These are phyloP conservation scores for Scytalidium lignicola DNA, from an alignment of 2,329 filamentous ascomycete genomes.

Conservation along the genomic window DNA sequence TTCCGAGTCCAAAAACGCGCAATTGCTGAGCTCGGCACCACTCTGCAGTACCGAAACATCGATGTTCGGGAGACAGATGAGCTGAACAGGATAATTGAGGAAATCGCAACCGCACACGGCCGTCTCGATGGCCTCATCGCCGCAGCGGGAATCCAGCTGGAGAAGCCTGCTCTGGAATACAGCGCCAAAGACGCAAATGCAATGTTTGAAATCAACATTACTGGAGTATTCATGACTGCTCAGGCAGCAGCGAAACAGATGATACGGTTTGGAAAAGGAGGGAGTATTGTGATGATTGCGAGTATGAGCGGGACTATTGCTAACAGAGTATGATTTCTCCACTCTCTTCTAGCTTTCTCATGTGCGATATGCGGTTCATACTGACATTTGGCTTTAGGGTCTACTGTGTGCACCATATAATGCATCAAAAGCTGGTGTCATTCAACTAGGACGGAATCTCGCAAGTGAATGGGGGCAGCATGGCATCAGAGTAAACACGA, in stretches of 20 bases:
- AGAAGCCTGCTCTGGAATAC: conserved; percentile 41
- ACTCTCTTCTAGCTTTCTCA: not conserved
- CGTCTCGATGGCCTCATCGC: conserved; percentile 42
- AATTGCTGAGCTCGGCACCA: conserved; percentile 44
- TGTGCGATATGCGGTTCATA: too few species aligned
- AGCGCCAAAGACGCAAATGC: conserved; percentile 54
- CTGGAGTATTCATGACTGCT: conserved; percentile 63
- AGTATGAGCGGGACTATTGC: conserved; percentile 42
- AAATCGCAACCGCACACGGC: conserved; percentile 65
- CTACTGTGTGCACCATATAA: conserved; percentile 55
- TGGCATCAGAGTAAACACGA: conserved; percentile 59
- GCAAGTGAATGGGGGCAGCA: conserved; percentile 56
- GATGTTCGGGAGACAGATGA: conserved; percentile 70
- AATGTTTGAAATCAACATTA: conserved; percentile 67
- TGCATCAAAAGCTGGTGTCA: conserved; percentile 53
- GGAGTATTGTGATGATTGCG: conserved; percentile 46
- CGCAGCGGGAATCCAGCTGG: conserved; percentile 46
- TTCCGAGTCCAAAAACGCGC: conserved; percentile 45
- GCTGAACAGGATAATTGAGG: conserved; percentile 62
- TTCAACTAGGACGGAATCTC: conserved; percentile 53
- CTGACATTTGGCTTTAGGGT: conserved; percentile 33
- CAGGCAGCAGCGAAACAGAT: conserved; percentile 62
- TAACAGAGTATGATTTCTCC: conserved; percentile 43
- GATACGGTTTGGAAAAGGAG: conserved; percentile 34
- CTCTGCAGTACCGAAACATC: conserved; percentile 65